Evolutionary conservation across 495 filamentous ascomycete species (phyloP).

Genomic region (Neurospora sp.): DNA sequence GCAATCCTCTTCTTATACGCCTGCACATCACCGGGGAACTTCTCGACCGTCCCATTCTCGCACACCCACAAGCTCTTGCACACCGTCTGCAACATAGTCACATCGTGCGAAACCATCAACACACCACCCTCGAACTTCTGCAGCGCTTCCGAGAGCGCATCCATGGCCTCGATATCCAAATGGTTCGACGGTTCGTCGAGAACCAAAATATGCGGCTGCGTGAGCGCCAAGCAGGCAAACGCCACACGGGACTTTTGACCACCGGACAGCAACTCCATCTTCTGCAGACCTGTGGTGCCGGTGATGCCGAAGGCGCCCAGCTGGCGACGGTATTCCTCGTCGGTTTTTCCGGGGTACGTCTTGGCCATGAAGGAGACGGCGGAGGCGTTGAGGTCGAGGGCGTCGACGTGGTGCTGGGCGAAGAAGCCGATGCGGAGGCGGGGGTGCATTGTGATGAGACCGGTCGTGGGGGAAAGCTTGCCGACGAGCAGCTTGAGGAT

Average conservation of each 20-base stretch:
- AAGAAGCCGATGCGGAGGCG: conserved; percentile 91
- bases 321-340: conserved; percentile 95
- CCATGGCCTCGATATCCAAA: conserved; percentile 98
- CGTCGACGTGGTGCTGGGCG: conserved; percentile 97
- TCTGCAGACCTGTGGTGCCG: conserved; percentile 91
- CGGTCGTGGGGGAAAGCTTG: conserved; percentile 64
- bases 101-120: conserved; percentile 98
- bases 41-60: conserved; percentile 88
- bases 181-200: conserved; percentile 98
- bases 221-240: conserved; percentile 86
- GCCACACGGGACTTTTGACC: conserved; percentile 98
- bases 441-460: conserved; percentile 77
- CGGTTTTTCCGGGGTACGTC: conserved; percentile 76
- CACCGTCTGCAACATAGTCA: conserved; percentile 91
- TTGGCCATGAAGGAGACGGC: conserved; percentile 95
- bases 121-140: conserved; percentile 86
- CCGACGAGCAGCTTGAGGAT: conserved; percentile 90
- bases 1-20: conserved; percentile 96
- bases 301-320: conserved; percentile 97
- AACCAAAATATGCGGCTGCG: conserved; percentile 92
- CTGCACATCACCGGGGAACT: conserved; percentile 90
- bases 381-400: conserved; percentile 75
- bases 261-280: conserved; percentile 89
- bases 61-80: conserved; percentile 95
- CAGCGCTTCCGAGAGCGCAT: conserved; percentile 77